Conservation (phyloP, 139 green algal species). For the Chlorella sp. region DNA sequence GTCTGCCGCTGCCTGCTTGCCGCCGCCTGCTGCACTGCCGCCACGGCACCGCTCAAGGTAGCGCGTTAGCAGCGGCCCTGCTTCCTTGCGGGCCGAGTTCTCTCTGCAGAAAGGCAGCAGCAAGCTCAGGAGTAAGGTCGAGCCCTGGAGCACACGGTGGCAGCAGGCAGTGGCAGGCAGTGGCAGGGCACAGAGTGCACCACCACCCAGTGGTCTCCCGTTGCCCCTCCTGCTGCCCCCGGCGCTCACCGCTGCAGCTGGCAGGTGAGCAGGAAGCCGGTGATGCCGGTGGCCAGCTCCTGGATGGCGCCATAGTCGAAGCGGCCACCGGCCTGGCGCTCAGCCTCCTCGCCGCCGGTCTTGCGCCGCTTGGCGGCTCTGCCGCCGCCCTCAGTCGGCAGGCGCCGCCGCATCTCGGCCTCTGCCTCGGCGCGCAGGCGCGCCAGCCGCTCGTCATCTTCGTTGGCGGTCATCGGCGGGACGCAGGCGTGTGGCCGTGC, state of each 20-base stretch:
- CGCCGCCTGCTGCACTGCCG: too few relatives aligned
- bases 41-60: neutral
- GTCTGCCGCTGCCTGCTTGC: neutral
- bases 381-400: neutral
- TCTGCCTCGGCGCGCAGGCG: slow-evolving; percentile 14
- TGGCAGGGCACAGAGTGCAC: too few relatives aligned
- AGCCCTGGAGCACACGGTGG: too few relatives aligned
- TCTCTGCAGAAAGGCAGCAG: slow-evolving; percentile 4
- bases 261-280: slow-evolving; percentile 37
- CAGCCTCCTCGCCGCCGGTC: too few relatives aligned
- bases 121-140: too few relatives aligned
- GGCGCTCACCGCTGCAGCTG: slow-evolving; percentile 16
- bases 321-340: neutral
- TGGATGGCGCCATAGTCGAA: slow-evolving; percentile 27
- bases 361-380: neutral
- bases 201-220: too few relatives aligned
- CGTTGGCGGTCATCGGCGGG: too few relatives aligned
- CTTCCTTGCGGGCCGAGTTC: slow-evolving; percentile 29
- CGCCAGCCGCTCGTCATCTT: neutral
- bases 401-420: slow-evolving; percentile 23
- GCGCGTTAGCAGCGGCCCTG: neutral
- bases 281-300: neutral
- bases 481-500: too few relatives aligned
- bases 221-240: too few relatives aligned
- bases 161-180: too few relatives aligned